Base-by-base conservation (phyloP, 768 basidiomycete genomes). In the Sarcodon sp. region DNA sequence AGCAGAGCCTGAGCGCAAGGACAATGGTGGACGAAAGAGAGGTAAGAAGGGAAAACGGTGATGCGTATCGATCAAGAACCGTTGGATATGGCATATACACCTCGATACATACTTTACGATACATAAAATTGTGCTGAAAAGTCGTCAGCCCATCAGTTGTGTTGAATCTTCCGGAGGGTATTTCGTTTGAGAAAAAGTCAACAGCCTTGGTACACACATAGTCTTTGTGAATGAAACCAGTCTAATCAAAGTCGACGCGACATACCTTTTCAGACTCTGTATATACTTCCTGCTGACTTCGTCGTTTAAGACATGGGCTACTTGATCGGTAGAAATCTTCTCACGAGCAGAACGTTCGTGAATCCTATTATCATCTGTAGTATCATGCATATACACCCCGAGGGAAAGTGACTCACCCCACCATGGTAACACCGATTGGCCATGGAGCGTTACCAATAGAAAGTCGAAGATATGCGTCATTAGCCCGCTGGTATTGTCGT, bases 361-460 rank as follows among this genome's bases (percentile, higher is more conserved):
- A 48, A 98, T 96, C 69, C 92, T 87, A 51, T 33, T 31, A 31
- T 41, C 10, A 45, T 34, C 6, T 4, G 35, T 46, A 12, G 34
- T 4, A 41, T 44, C 7, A 35, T 15, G 1, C n/a, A 37, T 32
- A 13, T 33, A n/a, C 33, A 27, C 8, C 16, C 6, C 4, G 7
- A 8, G 16, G 43, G 39, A 38, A 16, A 12, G 8, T 36, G 9
- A 71, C 82, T 35, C 65, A 91, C 90, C 91, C 93, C 68, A 98
- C 96, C 87, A 94, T 94, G 51, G 96, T 99, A 7, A 99, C 96
- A 38, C 96, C 96, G 58, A 99, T 99, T 1, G 96, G 96, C 96
- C 96, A 99, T 3, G 96, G 93, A 0, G 96, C 94, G 57, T 96
- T 99, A 33, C 96, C 96, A 53, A 99, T 99, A 5, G 89, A 92